Conservation (phyloP, 78 protist species). For the Speleostelium caveatum region DNA sequence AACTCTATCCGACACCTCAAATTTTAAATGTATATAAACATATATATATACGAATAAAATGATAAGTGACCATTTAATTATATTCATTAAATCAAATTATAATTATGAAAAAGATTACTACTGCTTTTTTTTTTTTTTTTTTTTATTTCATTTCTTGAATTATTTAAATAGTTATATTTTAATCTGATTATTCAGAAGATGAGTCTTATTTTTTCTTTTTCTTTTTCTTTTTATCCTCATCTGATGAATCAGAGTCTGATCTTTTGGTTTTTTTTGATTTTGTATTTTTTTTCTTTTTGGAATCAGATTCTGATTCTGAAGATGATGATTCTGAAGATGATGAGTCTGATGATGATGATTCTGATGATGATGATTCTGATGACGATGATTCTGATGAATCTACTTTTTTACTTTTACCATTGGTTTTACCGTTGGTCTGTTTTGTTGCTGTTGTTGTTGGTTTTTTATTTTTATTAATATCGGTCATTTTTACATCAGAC, state of each 20-base stretch:
- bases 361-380: slow-evolving; percentile 38
- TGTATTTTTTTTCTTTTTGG: not conserved
- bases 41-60: not conserved
- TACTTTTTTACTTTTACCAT: not conserved
- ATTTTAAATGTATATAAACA: too few relatives aligned
- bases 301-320: slow-evolving; percentile 3
- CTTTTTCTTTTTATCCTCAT: slow-evolving; percentile 14
- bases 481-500: not conserved
- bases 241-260: slow-evolving; percentile 18
- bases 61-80: too few relatives aligned
- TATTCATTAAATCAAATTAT: not conserved
- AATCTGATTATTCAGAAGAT: not conserved
- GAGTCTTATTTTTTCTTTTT: slow-evolving; percentile 22
- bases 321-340: slow-evolving; percentile 29
- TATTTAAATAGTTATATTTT: not conserved
- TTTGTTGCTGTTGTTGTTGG: not conserved
- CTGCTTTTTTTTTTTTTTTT: not conserved
- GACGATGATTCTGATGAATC: not conserved
- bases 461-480: not conserved
- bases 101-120: not conserved
- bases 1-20: too few relatives aligned
- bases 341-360: too few relatives aligned
- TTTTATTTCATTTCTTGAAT: not conserved
- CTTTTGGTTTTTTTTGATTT: not conserved
- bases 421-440: not conserved